Base-by-base conservation (phyloP, 768 basidiomycete species). In the Tremella mesenterica region DNA sequence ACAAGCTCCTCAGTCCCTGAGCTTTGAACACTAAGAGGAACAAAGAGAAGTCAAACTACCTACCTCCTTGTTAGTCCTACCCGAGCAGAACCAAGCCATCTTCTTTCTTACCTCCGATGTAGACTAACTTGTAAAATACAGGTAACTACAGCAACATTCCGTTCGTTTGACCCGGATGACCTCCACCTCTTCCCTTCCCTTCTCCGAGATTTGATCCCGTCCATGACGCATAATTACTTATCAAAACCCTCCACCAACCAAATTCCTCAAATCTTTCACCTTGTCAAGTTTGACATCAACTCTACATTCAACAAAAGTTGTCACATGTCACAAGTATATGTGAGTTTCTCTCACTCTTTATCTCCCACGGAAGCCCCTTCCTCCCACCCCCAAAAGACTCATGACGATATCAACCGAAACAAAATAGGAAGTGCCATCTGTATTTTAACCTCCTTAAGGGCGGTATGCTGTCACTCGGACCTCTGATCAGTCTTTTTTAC, bases 61-160 rank as follows among this genome's bases (percentile, higher is more conserved):
- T 21, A 65, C 66, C 50, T 88, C 85, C 16, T 73, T 63, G 64
- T 89, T 92, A 3, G 81, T 81, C 9, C 65, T 72, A 21, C 88
- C 89, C 36, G 76, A 79, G 68, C 84, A 85, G 27, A 79, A 78
- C 89, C 64, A 65, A 16, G 66, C 60, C 64, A 65, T 64, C 6
- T 27, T 60, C 33, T 8, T 16, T 51, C 38, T n/a, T n/a, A n/a
- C n/a, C n/a, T n/a, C n/a, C n/a, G n/a, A n/a, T n/a, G n/a, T n/a
- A n/a, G n/a, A n/a, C n/a, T n/a, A 18, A 36, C 33, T 10, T 18
- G 33, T 36, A 18, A n/a, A n/a, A 36, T 18, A 18, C 33, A 36
- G 33, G 12, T 10, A 36, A 10, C 33, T 10, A 18, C 33, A 36
- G 33, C 18, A 36, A 36, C 33, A 18, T 36, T 10, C 33, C 33